phyloP scores from a whole-genome alignment of 2,329 filamentous ascomycete genomes.

The Botryotinia convoluta region DNA sequence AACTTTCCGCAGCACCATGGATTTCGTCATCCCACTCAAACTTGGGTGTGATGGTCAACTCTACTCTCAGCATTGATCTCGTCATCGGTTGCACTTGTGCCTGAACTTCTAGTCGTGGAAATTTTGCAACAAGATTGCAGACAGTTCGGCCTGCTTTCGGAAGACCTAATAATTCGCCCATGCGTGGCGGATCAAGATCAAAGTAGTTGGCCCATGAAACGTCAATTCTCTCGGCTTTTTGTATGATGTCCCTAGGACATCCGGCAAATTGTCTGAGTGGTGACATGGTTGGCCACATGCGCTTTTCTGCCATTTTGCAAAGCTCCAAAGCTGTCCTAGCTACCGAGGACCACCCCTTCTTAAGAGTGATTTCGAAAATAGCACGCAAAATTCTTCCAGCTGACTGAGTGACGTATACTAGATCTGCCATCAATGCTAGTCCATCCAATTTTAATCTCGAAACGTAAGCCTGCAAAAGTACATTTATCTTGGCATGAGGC shows the following conservation, averaged over 20 bases:
- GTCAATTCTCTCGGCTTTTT: conserved; percentile 92
- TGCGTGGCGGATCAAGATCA: conserved; percentile 90
- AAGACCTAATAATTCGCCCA: conserved; percentile 91
- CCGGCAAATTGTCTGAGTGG: conserved; percentile 85
- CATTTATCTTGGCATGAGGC: conserved; percentile 96
- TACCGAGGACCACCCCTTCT: conserved; percentile 93
- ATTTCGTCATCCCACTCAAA: conserved; percentile 93
- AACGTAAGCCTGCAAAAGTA: conserved; percentile 93
- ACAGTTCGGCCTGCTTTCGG: conserved; percentile 84
- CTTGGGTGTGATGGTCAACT: conserved; percentile 87
- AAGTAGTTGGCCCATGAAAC: conserved; percentile 94
- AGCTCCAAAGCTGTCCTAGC: conserved; percentile 89
- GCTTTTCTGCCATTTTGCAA: conserved; percentile 98
- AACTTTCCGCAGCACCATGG: conserved; percentile 85
- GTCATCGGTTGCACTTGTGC: conserved; percentile 95
- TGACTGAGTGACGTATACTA: conserved; percentile 98
- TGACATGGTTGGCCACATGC: conserved; percentile 99
- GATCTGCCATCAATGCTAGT: conserved; percentile 92
- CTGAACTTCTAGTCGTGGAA: conserved; percentile 87
- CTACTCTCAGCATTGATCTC: conserved; percentile 84
- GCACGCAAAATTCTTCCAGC: conserved; percentile 93
- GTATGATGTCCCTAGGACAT: conserved; percentile 80
- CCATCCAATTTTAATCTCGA: conserved; percentile 92
- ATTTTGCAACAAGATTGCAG: conserved; percentile 84
- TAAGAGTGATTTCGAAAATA: conserved; percentile 95